A percentile compares a stretch with the other conserved stretches of the same genome.
phyloP scores from a whole-genome alignment of 208 protist species.

The Jaenimonas drosophilae region DNA sequence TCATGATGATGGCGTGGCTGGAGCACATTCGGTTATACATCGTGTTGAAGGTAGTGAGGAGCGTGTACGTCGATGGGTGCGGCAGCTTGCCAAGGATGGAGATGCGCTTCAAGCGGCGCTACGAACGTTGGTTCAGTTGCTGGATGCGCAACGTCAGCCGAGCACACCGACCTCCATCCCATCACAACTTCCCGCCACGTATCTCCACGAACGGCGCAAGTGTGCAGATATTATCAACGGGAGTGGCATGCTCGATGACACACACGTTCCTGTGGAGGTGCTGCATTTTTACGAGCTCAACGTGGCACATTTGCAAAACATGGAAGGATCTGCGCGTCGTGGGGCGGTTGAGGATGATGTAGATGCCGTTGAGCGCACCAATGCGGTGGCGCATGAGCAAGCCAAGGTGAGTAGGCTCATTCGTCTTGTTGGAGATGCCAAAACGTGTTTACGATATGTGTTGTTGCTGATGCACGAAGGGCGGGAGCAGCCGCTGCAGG shows the following conservation, averaged over 20 bases:
- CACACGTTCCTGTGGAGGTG: slow-evolving; percentile 50
- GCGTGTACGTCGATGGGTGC: slow-evolving; percentile 24
- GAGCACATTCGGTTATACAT: too few relatives aligned
- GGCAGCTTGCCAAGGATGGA: slow-evolving; percentile 34
- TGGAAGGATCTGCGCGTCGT: slow-evolving; percentile 8
- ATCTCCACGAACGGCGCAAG: slow-evolving; percentile 42
- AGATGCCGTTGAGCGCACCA: slow-evolving; percentile 5
- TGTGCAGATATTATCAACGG: slow-evolving; percentile 47
- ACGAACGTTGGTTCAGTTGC: slow-evolving; percentile 40
- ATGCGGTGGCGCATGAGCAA: slow-evolving; percentile 14
- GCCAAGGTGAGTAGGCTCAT: slow-evolving; percentile 41
- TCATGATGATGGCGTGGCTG: too few relatives aligned
- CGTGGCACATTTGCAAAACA: slow-evolving; percentile 33
- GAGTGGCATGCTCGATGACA: slow-evolving; percentile 69
- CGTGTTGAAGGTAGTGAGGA: too few relatives aligned
- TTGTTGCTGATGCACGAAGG: slow-evolving; percentile 43
- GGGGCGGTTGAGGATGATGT: slow-evolving; percentile 4
- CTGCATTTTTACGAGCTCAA: slow-evolving; percentile 48
- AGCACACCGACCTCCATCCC: slow-evolving; percentile 13
- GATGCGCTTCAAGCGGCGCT: slow-evolving; percentile 50
- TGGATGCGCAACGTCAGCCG: slow-evolving; percentile 33
- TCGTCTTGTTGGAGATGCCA: slow-evolving; percentile 55
- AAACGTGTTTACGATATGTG: slow-evolving; percentile 73
- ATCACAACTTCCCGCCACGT: slow-evolving; percentile 24
- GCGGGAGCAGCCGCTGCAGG: slow-evolving; percentile 39